A percentile compares a stretch with the other conserved stretches of the same genome.
phyloP scores from a whole-genome alignment of 176 grass and related monocot genomes.

The Oryza punctata region DNA sequence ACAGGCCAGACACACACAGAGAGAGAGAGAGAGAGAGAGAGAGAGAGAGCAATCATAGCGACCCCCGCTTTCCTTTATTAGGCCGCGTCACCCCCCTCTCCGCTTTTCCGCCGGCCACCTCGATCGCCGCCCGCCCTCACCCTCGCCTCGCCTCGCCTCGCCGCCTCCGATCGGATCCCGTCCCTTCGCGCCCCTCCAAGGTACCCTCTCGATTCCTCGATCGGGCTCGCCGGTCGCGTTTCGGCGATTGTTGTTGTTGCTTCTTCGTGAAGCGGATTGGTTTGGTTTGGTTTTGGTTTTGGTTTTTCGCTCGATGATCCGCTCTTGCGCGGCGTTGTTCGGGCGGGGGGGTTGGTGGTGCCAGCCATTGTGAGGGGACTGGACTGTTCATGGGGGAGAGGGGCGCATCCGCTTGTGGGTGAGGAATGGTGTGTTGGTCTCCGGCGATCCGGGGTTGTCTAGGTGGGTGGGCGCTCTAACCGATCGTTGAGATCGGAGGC shows the following conservation, averaged over 20 bases:
- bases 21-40: background rate
- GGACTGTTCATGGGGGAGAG: background rate
- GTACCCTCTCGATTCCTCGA: background rate
- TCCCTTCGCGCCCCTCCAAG: too few species aligned
- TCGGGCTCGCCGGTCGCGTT: background rate
- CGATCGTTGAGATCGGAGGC: background rate
- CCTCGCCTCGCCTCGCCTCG: background rate
- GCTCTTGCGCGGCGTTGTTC: background rate
- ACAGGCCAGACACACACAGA: background rate
- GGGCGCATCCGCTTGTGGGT: background rate
- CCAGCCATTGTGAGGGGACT: background rate
- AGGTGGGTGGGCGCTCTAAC: background rate
- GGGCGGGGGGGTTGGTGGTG: background rate
- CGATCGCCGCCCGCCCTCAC: background rate
- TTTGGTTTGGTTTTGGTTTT: background rate
- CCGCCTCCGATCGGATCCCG: background rate
- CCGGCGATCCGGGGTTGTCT: background rate
- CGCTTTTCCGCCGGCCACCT: conserved; percentile 30
- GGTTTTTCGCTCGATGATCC: background rate
- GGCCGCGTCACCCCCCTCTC: conserved; percentile 1
- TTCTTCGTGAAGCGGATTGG: background rate
- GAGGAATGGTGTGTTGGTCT: background rate
- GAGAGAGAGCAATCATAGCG: conserved; percentile 13
- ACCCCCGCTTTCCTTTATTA: conserved; percentile 30
- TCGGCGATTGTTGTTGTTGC: too few species aligned